Base-by-base conservation (phyloP, 2,329 filamentous ascomycete genomes). In the Curvularia sp. region DNA sequence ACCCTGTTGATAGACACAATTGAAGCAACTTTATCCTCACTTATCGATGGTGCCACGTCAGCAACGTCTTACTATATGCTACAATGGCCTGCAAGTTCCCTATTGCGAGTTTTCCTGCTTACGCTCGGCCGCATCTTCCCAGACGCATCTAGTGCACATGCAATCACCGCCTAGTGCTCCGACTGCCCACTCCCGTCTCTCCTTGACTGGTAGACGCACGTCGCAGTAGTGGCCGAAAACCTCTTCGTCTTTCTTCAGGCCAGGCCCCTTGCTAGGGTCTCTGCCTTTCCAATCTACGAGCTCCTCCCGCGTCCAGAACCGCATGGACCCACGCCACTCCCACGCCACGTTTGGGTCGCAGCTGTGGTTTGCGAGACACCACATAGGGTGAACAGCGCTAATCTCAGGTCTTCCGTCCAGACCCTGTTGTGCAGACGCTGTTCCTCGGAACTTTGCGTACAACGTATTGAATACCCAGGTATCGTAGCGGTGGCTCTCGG, bases 161-260 rank as follows among this genome's bases (percentile, higher is more conserved):
- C 95, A 99, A 77, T 87, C 88, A 0, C 95, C 95, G 0, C 95
- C 95, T 52, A 99, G 81, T 58, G 92, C 93, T 5, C 94, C 95
- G 47, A 83, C 82, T 4, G 93, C 92, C 93, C 94, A 97, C 70
- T 96, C 93, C 61, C 95, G 86, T 57, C 95, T 85, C 73, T 95
- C 86, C 65, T 88, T 85, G 2, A 97, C 93, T 0, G 86, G 84
- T 58, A 98, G 75, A 20, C 86, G 83, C 53, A 97, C 84, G 79
- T 98, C 95, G 75, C 93, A 97, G 76, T 99, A 99, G 78, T 98
- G 94, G 74, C 93, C 96, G 62, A 96, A 77, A 44, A 98, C 88
- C 80, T 99, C 94, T 61, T 96, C 88, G 5, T 90, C 93, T 51
- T 86, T 86, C 68, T 83, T 86, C 66, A 98, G 88, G 0, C 91